Conservation (phyloP, 1,139 yeast genomes). For the Nakaseomyces bracarensis region DNA sequence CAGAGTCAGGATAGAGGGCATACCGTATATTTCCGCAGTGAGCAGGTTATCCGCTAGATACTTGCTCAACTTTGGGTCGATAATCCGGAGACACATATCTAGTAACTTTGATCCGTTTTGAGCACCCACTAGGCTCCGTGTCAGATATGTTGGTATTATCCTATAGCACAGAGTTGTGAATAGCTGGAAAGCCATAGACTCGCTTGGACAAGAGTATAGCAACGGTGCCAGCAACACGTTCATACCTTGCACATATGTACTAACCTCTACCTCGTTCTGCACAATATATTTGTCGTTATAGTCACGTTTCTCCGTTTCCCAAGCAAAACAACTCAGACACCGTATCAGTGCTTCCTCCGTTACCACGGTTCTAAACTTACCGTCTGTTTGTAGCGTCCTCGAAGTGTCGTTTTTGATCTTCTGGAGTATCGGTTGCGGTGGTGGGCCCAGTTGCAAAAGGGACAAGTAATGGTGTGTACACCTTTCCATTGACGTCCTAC, state of each 20-base stretch:
- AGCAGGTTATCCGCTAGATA: conserved; percentile 38
- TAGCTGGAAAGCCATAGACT: conserved; percentile 76
- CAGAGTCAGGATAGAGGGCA: conserved; percentile 78
- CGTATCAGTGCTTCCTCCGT: conserved; percentile 61
- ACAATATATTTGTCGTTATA: neutral
- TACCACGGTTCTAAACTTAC: conserved; percentile 55
- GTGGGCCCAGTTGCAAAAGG: conserved; percentile 51
- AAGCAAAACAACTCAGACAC: conserved; percentile 65
- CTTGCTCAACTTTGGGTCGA: conserved; percentile 68
- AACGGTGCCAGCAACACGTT: conserved; percentile 83
- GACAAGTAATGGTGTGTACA: conserved; percentile 45
- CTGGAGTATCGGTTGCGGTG: conserved; percentile 40
- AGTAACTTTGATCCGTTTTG: conserved; percentile 67
- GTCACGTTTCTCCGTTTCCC: conserved; percentile 31
- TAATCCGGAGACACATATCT: conserved; percentile 59
- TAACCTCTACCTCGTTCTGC: conserved; percentile 15
- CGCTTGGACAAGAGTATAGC: conserved; percentile 66
- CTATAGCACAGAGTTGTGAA: conserved; percentile 34
- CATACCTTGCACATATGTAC: conserved; percentile 81
- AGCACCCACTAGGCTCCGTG: conserved; percentile 74
- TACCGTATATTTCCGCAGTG: conserved; percentile 80
- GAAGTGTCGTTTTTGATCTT: conserved; percentile 85
- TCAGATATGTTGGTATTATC: conserved; percentile 70
- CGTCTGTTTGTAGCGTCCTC: conserved; percentile 74
- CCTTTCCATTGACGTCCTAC: conserved; percentile 54